Evolutionary conservation across 306 rosid species (phyloP).

Genomic region (Delonix regia): DNA sequence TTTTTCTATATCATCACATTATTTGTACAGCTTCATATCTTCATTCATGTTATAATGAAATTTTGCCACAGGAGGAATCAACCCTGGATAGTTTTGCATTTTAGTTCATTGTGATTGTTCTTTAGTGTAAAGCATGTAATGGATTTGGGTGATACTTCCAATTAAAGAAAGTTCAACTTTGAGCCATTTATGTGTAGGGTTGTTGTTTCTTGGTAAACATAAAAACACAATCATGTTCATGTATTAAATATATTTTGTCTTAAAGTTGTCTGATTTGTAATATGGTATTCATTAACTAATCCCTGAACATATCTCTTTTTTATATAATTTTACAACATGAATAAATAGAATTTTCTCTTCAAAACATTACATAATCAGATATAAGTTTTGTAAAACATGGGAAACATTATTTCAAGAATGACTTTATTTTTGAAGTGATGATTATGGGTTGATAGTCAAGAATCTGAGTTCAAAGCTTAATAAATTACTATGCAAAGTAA

Average conservation of each 20-base stretch:
- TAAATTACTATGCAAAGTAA: too few relatives aligned
- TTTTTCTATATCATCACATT: slow-evolving; percentile 49
- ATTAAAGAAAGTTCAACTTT: slow-evolving; percentile 26
- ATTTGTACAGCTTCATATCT: slow-evolving; percentile 89
- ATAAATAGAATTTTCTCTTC: not conserved
- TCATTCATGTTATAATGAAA: slow-evolving; percentile 93
- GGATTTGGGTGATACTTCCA: slow-evolving; percentile 41
- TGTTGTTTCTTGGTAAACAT: not conserved
- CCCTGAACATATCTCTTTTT: not conserved
- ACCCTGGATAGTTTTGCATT: slow-evolving; percentile 39
- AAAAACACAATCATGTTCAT: not conserved
- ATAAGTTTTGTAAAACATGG: too few relatives aligned
- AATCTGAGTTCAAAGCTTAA: too few relatives aligned
- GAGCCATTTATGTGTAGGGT: not conserved
- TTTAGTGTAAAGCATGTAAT: slow-evolving; percentile 44
- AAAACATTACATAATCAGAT: not conserved
- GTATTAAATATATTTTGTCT: not conserved
- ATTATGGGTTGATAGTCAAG: not conserved
- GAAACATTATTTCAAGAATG: not conserved
- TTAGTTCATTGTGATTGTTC: slow-evolving; percentile 31
- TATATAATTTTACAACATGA: not conserved
- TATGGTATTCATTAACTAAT: too few relatives aligned
- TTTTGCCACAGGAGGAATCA: slow-evolving; percentile 62
- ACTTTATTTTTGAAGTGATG: not conserved
- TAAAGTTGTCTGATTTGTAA: not conserved